Evolutionary conservation across 2,329 filamentous ascomycete genomes (phyloP).

Genomic region (Claviceps paspali): DNA sequence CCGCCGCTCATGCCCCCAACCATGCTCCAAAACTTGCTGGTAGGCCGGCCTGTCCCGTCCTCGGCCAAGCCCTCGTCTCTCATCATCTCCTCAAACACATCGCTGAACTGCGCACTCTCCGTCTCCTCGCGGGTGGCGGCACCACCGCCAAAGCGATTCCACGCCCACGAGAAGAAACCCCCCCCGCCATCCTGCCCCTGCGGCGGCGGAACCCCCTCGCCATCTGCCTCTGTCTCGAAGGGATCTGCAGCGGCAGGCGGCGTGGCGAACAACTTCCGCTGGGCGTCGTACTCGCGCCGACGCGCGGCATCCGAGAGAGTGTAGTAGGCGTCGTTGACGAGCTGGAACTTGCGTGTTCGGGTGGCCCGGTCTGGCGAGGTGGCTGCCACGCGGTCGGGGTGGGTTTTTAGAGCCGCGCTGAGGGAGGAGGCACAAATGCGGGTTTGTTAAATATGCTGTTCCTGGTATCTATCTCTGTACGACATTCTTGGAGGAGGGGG

Average conservation of each 20-base stretch:
- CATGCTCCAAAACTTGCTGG: conserved; percentile 70
- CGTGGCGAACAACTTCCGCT: conserved; percentile 24
- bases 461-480: no score
- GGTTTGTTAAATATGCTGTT: no score
- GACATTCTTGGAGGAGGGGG: no score
- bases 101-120: conserved; percentile 71
- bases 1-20: conserved; percentile 77
- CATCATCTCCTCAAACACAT: conserved; percentile 82
- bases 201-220: conserved; percentile 26
- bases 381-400: conserved; percentile 76
- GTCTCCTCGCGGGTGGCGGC: conserved; percentile 33
- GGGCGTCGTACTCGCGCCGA: conserved; percentile 70
- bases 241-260: conserved; percentile 20
- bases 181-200: conserved; percentile 11
- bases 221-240: conserved; percentile 24
- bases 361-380: conserved; percentile 69
- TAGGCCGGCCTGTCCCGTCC: conserved; percentile 41
- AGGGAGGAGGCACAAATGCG: background rate
- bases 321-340: conserved; percentile 87
- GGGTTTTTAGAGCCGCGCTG: conserved; percentile 77
- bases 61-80: conserved; percentile 72
- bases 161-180: conserved; percentile 62
- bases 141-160: conserved; percentile 38
- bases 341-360: conserved; percentile 79
- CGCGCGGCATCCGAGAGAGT: conserved; percentile 68